Evolutionary conservation across 208 protist species (phyloP).

Genomic region (Leishmania lainsoni): DNA sequence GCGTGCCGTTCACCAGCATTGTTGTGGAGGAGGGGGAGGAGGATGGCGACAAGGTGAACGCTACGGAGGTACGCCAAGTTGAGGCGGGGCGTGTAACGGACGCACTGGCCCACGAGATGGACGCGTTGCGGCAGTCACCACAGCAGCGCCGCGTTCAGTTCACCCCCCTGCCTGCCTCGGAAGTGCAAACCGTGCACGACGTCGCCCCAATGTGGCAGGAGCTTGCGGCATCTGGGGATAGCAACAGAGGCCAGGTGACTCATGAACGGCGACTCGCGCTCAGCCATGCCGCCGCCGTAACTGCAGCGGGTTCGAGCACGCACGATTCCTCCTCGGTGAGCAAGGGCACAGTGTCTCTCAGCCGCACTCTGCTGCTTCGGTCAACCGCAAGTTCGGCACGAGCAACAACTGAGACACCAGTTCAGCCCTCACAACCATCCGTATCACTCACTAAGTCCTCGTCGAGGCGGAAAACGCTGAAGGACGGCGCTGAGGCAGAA

Average conservation of each 20-base stretch:
- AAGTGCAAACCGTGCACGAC: background rate
- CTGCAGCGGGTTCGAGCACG: background rate
- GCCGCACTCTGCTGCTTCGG: constrained; percentile 7
- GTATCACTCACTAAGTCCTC: background rate
- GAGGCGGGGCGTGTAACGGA: background rate
- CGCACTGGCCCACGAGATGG: background rate
- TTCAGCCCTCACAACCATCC: background rate
- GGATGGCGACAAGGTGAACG: background rate
- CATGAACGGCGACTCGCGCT: constrained; percentile 5
- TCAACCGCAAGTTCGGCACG: background rate
- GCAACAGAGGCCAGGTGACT: constrained; percentile 1
- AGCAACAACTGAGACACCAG: background rate
- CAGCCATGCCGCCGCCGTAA: background rate
- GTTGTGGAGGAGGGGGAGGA: constrained; percentile 30
- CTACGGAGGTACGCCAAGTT: background rate
- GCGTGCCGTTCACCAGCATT: constrained; percentile 26
- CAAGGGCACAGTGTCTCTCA: background rate
- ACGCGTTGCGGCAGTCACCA: background rate
- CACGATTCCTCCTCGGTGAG: background rate
- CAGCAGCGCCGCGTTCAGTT: background rate
- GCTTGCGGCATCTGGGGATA: background rate
- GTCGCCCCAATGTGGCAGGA: background rate
- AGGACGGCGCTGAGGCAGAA: background rate
- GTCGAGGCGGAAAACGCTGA: constrained; percentile 1
- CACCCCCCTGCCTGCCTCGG: background rate